Evolutionary conservation across 108 stramenopile species (phyloP), one percentile per base, ranked within the genome.

Genomic region (Nannochloropsis gaditana): DNA sequence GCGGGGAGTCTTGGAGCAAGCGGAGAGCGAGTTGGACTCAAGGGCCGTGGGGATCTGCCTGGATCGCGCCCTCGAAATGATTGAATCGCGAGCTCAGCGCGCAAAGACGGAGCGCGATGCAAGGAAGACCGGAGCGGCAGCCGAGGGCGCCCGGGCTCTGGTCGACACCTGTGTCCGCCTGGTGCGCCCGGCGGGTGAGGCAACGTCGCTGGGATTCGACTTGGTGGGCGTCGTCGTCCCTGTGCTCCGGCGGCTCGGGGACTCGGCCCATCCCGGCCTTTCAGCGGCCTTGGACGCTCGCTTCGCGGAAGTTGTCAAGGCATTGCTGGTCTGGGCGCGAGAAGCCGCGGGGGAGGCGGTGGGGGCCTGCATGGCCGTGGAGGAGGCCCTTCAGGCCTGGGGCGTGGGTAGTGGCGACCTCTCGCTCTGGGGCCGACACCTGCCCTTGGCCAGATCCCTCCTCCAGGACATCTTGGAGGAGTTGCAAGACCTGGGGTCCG

Each of bases 291-390:
- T 73, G 59, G 59, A 73, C 15, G 59, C 59, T 6, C 59, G 59
- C 59, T 73, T 73, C 59, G n/a, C 59, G 6, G 59, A 73, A n/a
- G 59, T 73, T 15, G 59, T 73, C n/a, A n/a, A 73, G 59, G 59
- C 6, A n/a, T n/a, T 73, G n/a, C n/a, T 73, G 59, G 6, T 2
- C 15, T 73, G 59, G 59, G n/a, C 6, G 8, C n/a, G 15, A 6
- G 59, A 73, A n/a, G 15, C 59, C 8, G 15, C 19, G 59, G 59
- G 15, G 8, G 59, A 73, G 3, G 59, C 15, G 15, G 59, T n/a
- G 8, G 59, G 59, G n/a, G 59, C 19, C n/a, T 2, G 59, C 3
- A 1, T 6, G 59, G 59, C 59, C 19, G n/a, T 73, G 19, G 59
- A 73, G 59, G 59, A 73, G 59, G 59, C 59, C 15, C 59, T 73